Evolutionary conservation across 169 alveolate genomes (phyloP).

Genomic region (Haemoproteus tartakovskyi): DNA sequence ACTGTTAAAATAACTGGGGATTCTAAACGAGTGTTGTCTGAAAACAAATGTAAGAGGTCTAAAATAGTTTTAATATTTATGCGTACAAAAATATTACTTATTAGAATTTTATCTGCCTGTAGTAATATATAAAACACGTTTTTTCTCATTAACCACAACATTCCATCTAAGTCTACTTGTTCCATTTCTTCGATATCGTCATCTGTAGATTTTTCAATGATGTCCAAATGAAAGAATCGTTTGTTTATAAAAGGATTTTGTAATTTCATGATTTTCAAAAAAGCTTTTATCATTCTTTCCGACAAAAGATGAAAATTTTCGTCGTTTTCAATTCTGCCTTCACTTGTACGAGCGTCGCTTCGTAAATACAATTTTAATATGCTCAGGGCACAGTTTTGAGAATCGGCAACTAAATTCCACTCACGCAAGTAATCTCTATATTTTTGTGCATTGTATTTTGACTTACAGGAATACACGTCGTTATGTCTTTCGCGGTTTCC

Average conservation of each 20-base stretch:
- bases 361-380: conserved; percentile 51
- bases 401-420: conserved; percentile 56
- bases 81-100: conserved; percentile 59
- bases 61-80: conserved; percentile 43
- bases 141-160: conserved; percentile 57
- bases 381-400: conserved; percentile 57
- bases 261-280: conserved; percentile 57
- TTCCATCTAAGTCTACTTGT: conserved; percentile 45
- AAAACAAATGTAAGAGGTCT: conserved; percentile 40
- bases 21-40: conserved; percentile 44
- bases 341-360: conserved; percentile 1
- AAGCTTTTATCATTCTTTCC: conserved; percentile 37
- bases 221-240: conserved; percentile 18
- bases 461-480: too few relatives aligned
- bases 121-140: conserved; percentile 57
- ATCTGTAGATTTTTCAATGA: too few relatives aligned
- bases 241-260: conserved; percentile 38
- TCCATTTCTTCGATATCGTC: conserved; percentile 46
- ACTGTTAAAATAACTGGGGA: conserved; percentile 39
- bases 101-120: conserved; percentile 60
- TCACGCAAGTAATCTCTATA: conserved; percentile 51
- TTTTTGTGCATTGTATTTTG: neutral
- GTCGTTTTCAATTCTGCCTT: conserved; percentile 46
- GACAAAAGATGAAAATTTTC: conserved; percentile 45
- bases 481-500: too few relatives aligned